These are phyloP conservation scores for Brassica balearica DNA, from an alignment of 441 rosid genomes.

Conservation along the genomic window DNA sequence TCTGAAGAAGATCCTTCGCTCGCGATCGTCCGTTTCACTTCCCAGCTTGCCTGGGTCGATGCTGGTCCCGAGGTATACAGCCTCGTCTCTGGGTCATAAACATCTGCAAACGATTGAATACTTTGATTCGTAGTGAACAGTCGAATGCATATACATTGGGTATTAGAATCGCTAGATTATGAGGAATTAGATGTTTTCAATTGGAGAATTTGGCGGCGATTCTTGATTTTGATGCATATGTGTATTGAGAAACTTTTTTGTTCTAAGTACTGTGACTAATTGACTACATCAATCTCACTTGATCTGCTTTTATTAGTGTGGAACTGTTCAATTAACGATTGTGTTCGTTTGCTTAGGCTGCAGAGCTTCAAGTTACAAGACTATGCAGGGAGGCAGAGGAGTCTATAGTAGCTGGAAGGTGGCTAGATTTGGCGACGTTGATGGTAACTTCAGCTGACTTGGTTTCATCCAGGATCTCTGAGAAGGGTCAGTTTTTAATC, in stretches of 20 bases:
- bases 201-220: conserved; percentile 4
- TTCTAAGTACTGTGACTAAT: background rate
- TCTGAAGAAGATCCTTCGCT: conserved; percentile 95
- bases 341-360: conserved; percentile 52
- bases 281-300: background rate
- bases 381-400: conserved; percentile 85
- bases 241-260: background rate
- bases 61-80: conserved; percentile 91
- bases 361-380: conserved; percentile 80
- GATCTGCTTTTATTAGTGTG: background rate
- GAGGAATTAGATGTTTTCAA: background rate
- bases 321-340: too few relatives aligned
- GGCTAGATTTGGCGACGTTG: conserved; percentile 82
- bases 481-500: conserved; percentile 60
- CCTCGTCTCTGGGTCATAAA: background rate
- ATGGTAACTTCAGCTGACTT: conserved; percentile 93
- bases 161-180: background rate
- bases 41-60: conserved; percentile 97
- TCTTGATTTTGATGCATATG: background rate
- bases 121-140: background rate
- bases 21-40: conserved; percentile 89
- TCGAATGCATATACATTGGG: background rate
- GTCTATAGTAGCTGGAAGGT: conserved; percentile 62
- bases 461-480: conserved; percentile 89
- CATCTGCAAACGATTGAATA: background rate